Percentiles rank a stretch among this genome's conserved stretches.
Evolutionary conservation across 202 grass and related monocot species (phyloP).

Genomic region (Saccharum hybrid): DNA sequence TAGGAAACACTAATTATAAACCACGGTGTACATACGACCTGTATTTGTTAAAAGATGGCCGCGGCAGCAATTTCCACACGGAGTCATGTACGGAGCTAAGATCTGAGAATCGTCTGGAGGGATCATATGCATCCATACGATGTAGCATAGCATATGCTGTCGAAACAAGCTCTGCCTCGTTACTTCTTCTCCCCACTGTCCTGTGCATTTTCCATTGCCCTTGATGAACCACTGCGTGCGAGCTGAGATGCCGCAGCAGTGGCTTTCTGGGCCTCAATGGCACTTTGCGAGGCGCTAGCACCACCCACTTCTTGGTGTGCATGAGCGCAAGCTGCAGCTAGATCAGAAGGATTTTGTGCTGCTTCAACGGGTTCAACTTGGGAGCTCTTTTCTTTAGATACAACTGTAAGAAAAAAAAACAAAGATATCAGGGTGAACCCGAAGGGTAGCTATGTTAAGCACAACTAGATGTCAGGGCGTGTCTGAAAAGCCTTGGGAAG

Average conservation of each 20-base stretch:
- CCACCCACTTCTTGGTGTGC: conserved; percentile 31
- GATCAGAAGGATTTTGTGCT: conserved; percentile 45
- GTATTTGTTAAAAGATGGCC: neutral
- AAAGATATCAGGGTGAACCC: conserved; percentile 6
- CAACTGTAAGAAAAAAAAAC: conserved; percentile 17
- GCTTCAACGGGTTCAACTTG: conserved; percentile 51
- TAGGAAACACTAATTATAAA: neutral
- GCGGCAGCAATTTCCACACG: neutral
- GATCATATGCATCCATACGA: neutral
- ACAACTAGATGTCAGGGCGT: neutral
- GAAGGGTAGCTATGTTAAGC: neutral
- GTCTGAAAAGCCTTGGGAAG: conserved; percentile 40
- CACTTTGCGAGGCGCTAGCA: neutral
- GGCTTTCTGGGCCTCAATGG: conserved; percentile 48
- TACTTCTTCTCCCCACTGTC: conserved; percentile 26
- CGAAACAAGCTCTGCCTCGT: conserved; percentile 10
- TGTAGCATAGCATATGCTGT: neutral
- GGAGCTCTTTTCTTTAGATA: conserved; percentile 49
- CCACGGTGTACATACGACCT: neutral
- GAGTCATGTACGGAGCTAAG: neutral
- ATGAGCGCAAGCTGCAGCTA: neutral
- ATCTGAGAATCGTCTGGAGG: neutral
- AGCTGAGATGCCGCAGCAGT: conserved; percentile 43
- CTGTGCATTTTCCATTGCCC: conserved; percentile 46
- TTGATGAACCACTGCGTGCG: conserved; percentile 46